Percentiles rank a stretch among this genome's conserved stretches.
phyloP scores from a whole-genome alignment of 2,329 filamentous ascomycete species.

The Aureobasidium sp. region DNA sequence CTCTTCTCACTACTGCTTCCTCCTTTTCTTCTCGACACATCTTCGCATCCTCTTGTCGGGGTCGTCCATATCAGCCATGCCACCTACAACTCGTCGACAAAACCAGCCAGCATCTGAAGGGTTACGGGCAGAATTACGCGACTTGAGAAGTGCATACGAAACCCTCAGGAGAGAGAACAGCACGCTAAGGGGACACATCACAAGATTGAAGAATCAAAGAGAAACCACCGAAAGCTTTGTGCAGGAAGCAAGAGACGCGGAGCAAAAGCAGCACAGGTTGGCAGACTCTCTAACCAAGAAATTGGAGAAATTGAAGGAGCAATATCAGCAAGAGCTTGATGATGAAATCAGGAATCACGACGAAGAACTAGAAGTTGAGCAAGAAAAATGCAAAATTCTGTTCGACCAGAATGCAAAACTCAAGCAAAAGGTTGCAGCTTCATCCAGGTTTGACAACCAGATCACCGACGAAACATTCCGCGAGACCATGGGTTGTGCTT shows the following conservation, averaged over 20 bases:
- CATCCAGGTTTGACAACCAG: conserved; percentile 2
- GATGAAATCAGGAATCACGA: neutral
- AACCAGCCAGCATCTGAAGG: neutral
- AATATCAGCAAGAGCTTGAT: neutral
- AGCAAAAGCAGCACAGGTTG: neutral
- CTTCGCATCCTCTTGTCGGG: too few species aligned
- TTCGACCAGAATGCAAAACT: neutral
- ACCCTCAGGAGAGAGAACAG: neutral
- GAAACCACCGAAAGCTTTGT: neutral
- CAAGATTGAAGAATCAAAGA: neutral
- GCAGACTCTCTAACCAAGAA: neutral
- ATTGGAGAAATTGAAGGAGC: neutral
- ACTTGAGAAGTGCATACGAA: neutral
- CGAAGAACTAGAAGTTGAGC: neutral
- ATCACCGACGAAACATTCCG: neutral
- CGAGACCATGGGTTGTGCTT: neutral
- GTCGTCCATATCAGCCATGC: too few species aligned
- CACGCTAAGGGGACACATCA: neutral
- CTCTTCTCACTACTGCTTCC: too few species aligned
- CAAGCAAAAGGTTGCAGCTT: neutral
- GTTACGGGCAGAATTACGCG: neutral
- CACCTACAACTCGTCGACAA: too few species aligned
- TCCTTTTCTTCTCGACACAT: too few species aligned
- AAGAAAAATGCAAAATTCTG: too few species aligned
- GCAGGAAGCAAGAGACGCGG: neutral